A percentile compares a stretch with the other conserved stretches of the same genome.
phyloP scores from a whole-genome alignment of 1,284 basidiomycete species.

The Ceratobasidium theobromae region DNA sequence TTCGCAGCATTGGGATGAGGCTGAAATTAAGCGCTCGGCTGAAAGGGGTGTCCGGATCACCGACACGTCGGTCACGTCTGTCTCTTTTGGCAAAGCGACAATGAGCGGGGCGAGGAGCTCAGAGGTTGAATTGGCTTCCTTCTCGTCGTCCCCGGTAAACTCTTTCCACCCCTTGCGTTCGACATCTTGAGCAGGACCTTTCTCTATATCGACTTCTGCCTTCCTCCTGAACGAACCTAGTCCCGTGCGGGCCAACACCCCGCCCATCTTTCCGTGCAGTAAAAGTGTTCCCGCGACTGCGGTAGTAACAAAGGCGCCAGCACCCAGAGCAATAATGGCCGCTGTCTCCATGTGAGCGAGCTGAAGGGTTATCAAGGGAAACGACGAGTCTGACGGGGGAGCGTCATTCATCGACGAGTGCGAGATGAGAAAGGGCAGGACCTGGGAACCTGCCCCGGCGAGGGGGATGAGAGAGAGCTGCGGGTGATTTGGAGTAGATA shows the following conservation, averaged over 20 bases:
- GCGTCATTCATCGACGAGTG: background rate
- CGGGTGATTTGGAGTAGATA: conserved; percentile 10
- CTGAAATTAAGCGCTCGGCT: background rate
- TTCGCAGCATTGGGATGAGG: background rate
- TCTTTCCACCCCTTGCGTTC: conserved; percentile 19
- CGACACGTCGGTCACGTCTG: background rate
- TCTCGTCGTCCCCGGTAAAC: background rate
- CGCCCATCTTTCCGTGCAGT: background rate
- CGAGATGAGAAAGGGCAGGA: background rate
- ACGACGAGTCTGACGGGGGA: background rate
- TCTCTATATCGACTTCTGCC: conserved; percentile 16
- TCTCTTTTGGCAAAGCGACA: background rate
- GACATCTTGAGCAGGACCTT: background rate
- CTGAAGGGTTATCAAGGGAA: background rate
- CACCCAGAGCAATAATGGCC: conserved; percentile 1
- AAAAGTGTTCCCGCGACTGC: conserved; percentile 7
- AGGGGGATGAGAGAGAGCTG: background rate
- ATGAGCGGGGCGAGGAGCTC: background rate
- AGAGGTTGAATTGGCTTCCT: background rate
- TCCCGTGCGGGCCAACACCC: background rate
- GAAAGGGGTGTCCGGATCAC: background rate
- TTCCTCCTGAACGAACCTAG: background rate
- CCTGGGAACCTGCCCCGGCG: conserved; percentile 21
- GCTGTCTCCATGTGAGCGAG: background rate
- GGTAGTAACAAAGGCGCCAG: conserved; percentile 28